Conservation (phyloP, 2,329 filamentous ascomycete species). For the Curvularia eragrostidis region DNA sequence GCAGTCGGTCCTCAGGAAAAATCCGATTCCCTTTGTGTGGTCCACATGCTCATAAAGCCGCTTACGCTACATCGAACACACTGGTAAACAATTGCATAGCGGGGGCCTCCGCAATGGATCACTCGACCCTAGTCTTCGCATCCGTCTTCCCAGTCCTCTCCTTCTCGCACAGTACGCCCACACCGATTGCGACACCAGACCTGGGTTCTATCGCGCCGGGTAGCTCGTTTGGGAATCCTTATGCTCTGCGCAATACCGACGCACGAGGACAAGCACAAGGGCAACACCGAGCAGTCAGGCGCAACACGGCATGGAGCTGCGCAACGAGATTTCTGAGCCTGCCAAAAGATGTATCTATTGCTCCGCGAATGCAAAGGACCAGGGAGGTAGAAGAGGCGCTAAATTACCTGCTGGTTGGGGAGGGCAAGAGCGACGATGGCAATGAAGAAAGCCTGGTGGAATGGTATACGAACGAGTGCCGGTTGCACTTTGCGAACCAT, state of each 20-base stretch:
- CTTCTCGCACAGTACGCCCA: conserved; percentile 53
- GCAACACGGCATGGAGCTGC: conserved; percentile 55
- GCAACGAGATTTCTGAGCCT: conserved; percentile 54
- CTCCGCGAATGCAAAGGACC: conserved; percentile 26
- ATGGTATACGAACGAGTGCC: conserved; percentile 57
- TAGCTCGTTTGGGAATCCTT: conserved; percentile 50
- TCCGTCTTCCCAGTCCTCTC: conserved; percentile 55
- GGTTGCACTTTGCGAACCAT: conserved; percentile 50
- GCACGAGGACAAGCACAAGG: conserved; percentile 43
- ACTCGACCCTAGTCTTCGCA: conserved; percentile 49
- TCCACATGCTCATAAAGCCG: conserved; percentile 5
- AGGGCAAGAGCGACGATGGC: conserved; percentile 39
- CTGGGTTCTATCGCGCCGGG: conserved; percentile 51
- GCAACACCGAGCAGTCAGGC: conserved; percentile 45
- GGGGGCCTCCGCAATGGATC: conserved; percentile 44
- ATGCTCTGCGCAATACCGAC: conserved; percentile 33
- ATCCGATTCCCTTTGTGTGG: background rate
- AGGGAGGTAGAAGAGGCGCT: conserved; percentile 48
- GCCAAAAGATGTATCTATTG: conserved; percentile 35
- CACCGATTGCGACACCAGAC: conserved; percentile 53
- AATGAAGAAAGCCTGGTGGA: conserved; percentile 46
- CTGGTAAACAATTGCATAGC: conserved; percentile 20
- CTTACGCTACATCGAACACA: background rate
- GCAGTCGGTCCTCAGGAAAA: background rate
- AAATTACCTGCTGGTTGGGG: conserved; percentile 44